Base-by-base conservation (phyloP, 306 rosid genomes). In the Trichosanthes cucumerina region DNA sequence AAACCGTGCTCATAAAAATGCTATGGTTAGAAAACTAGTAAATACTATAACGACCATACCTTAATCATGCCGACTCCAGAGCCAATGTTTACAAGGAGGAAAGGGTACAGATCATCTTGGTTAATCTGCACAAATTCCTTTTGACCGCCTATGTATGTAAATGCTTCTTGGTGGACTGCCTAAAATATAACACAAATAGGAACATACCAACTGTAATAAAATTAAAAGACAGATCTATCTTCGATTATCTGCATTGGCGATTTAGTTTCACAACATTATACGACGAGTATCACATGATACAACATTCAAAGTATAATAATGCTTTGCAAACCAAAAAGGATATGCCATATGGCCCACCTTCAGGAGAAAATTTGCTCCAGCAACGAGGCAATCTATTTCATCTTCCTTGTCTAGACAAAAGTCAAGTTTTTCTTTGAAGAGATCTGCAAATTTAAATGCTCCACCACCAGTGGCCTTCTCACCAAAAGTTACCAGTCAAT, bases 391-490 rank as follows among this genome's bases (percentile, higher is more conserved):
- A 84, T 91, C 91, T 96, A 95, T 92, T 91, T 95, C 98, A 87
- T 89, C 98, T 88, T 87, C 90, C 89, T 95, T 95, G 84, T 88
- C 92, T 79, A 95, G 97, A 84, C 54, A 82, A 79, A 95, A 75
- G 73, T 92, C 93, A 69, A 92, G 87, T 78, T 79, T 89, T 86
- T 94, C 98, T 81, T 84, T 89, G 83, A 92, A 89, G 86, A 88
- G 89, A 82, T 91, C 99, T 4, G 96, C 87, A 70, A 80, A 88
- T 82, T 89, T 91, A 84, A 88, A 81, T 0, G 97, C 92, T 53
- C 97, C 99, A 63, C 99, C 99, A 80, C 99, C 99, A 75, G 99
- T 92, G 83, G 97, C 99, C 98, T 95, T 84, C 84, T 66, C 89
- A 82, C 81, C 80, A 80, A 77, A 75, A 57, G 80, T 79, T 74